Evolutionary conservation across 1,284 basidiomycete species (phyloP).

Genomic region (Ceratobasidium sp.): DNA sequence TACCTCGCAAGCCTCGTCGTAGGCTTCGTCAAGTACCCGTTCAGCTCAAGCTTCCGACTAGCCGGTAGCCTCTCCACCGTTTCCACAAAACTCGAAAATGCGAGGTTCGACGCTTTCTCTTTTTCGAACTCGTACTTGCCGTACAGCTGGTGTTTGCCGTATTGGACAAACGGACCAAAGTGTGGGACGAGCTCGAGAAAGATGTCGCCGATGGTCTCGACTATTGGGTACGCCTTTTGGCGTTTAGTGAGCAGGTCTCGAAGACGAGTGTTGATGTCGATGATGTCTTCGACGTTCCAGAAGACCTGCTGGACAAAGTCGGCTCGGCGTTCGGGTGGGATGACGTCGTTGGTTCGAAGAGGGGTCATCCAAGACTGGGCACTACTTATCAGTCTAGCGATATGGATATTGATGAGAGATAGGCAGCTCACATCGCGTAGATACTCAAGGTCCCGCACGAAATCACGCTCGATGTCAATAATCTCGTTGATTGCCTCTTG

Average conservation of each 20-base stretch:
- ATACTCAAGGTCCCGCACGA: constrained; percentile 98
- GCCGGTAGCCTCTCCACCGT: constrained; percentile 92
- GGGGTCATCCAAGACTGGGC: constrained; percentile 91
- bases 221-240: constrained; percentile 93
- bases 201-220: constrained; percentile 93
- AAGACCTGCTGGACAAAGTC: constrained; percentile 96
- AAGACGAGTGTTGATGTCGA: constrained; percentile 88
- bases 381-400: neutral
- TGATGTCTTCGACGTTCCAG: constrained; percentile 97
- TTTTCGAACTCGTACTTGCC: constrained; percentile 99
- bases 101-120: constrained; percentile 92
- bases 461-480: constrained; percentile 98
- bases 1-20: constrained; percentile 97
- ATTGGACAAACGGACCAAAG: constrained; percentile 93
- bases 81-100: constrained; percentile 97
- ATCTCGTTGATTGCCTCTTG: constrained; percentile 99
- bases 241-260: constrained; percentile 93
- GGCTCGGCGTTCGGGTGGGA: constrained; percentile 80
- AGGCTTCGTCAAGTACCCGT: constrained; percentile 98
- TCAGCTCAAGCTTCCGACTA: constrained; percentile 95
- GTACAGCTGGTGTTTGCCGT: constrained; percentile 96
- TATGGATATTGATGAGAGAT: neutral
- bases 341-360: constrained; percentile 77
- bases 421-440: constrained; percentile 81
- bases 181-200: constrained; percentile 89